Conservation (phyloP, 2,329 filamentous ascomycete species). For the Alternaria metachromatica region DNA sequence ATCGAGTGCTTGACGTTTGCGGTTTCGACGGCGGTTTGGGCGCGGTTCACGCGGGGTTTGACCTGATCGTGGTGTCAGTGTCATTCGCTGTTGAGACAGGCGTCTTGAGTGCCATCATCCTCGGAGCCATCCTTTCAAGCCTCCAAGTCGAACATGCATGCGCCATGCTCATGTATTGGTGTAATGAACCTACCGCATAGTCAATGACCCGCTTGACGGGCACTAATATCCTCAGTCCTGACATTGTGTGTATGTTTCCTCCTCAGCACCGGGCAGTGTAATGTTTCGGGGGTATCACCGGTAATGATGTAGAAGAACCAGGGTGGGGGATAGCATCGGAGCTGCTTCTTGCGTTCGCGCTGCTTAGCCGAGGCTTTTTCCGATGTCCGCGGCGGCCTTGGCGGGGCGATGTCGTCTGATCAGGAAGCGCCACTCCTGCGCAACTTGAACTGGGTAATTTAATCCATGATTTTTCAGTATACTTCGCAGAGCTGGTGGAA, state of each 20-base stretch:
- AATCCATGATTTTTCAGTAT: no score
- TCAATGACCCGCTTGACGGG: conserved; percentile 65
- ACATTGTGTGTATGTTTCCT: conserved; percentile 41
- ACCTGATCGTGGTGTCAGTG: conserved; percentile 53
- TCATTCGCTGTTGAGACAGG: not conserved
- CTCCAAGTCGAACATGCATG: not conserved
- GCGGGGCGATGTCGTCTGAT: not conserved
- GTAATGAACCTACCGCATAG: conserved; percentile 57
- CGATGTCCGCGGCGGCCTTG: conserved; percentile 11
- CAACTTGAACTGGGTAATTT: no score
- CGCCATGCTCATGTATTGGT: not conserved
- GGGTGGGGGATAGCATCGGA: conserved; percentile 20
- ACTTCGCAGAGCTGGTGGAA: not conserved
- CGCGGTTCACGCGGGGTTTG: conserved; percentile 73
- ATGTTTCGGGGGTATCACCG: not conserved
- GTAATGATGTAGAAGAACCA: conserved; percentile 12
- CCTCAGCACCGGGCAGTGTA: not conserved
- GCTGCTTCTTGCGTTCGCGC: conserved; percentile 4
- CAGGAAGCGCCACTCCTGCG: not conserved
- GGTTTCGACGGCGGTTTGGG: conserved; percentile 87
- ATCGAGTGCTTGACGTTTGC: conserved; percentile 95
- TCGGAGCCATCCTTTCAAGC: not conserved
- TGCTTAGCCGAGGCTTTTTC: conserved; percentile 19
- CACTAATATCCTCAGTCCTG: conserved; percentile 61
- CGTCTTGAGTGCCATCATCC: not conserved